A percentile compares a stretch with the other conserved stretches of the same genome.
Evolutionary conservation across 2,329 filamentous ascomycete species (phyloP).

Genomic region (Penicillium freii): DNA sequence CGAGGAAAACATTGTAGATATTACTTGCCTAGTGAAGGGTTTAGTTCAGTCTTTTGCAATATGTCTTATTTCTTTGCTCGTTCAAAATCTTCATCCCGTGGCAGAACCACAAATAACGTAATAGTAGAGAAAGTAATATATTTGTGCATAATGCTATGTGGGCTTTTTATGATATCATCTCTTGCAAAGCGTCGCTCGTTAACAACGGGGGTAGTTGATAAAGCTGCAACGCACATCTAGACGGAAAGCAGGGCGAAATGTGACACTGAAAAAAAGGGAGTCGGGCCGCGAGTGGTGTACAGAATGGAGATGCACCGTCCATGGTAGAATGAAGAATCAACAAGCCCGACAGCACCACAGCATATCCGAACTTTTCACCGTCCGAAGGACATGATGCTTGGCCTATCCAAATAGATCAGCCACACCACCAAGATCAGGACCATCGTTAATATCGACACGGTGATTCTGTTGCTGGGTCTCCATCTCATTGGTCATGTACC

Average conservation of each 20-base stretch:
- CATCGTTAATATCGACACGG: constrained; percentile 46
- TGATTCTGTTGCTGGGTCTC: constrained; percentile 41
- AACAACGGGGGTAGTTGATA: constrained; percentile 18
- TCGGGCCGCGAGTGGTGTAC: neutral
- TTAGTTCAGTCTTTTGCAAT: constrained; percentile 28
- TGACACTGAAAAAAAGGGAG: neutral
- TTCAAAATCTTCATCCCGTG: neutral
- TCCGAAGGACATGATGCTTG: neutral
- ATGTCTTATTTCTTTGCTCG: constrained; percentile 15
- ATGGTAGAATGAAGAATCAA: neutral
- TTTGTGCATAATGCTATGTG: constrained; percentile 2
- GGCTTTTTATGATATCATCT: constrained; percentile 3
- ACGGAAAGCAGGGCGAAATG: constrained; percentile 7
- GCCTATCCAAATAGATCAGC: constrained; percentile 54
- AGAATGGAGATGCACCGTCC: neutral
- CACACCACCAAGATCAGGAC: constrained; percentile 52
- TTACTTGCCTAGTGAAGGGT: constrained; percentile 29
- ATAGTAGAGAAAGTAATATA: neutral
- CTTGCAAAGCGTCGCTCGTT: constrained; percentile 16
- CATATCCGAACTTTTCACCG: neutral
- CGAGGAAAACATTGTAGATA: constrained; percentile 35
- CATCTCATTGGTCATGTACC: constrained; percentile 47
- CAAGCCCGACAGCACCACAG: neutral
- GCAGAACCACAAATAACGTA: neutral
- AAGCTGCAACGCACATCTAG: constrained; percentile 10